Evolutionary conservation across 306 rosid species (phyloP).

Genomic region (Fragaria nilgerrensis): DNA sequence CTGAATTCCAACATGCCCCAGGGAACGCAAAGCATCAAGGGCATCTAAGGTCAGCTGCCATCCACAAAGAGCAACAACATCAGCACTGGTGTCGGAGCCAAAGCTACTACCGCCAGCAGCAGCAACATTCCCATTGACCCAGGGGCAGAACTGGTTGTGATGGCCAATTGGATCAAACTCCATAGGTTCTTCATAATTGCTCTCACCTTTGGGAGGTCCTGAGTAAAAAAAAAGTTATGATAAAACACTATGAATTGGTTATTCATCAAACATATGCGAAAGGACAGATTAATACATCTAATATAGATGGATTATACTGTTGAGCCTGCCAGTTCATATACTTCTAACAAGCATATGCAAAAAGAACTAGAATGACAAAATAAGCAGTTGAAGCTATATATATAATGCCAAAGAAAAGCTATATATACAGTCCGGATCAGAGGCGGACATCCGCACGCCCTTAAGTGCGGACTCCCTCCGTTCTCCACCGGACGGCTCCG

Average conservation of each 20-base stretch:
- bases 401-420: too few species aligned
- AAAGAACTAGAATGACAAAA: neutral
- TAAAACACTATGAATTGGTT: neutral
- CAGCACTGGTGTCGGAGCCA: constrained; percentile 52
- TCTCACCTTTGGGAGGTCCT: constrained; percentile 92
- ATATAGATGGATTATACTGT: neutral
- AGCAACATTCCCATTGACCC: constrained; percentile 99
- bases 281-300: neutral
- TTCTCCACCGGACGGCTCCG: too few species aligned
- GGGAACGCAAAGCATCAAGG: constrained; percentile 65
- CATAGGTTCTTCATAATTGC: constrained; percentile 75
- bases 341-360: neutral
- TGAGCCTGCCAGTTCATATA: neutral
- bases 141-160: constrained; percentile 94
- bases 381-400: neutral
- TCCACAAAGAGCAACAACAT: constrained; percentile 71
- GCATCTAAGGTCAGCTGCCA: constrained; percentile 98
- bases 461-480: too few species aligned
- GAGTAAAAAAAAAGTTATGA: constrained; percentile 19
- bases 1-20: constrained; percentile 73
- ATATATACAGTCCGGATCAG: neutral
- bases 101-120: constrained; percentile 75
- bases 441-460: too few species aligned
- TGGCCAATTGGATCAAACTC: constrained; percentile 89
- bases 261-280: neutral